Evolutionary conservation across 768 basidiomycete species (phyloP), one percentile per base, ranked within the genome.

Genomic region (Naganishia vaughanmartiniae): DNA sequence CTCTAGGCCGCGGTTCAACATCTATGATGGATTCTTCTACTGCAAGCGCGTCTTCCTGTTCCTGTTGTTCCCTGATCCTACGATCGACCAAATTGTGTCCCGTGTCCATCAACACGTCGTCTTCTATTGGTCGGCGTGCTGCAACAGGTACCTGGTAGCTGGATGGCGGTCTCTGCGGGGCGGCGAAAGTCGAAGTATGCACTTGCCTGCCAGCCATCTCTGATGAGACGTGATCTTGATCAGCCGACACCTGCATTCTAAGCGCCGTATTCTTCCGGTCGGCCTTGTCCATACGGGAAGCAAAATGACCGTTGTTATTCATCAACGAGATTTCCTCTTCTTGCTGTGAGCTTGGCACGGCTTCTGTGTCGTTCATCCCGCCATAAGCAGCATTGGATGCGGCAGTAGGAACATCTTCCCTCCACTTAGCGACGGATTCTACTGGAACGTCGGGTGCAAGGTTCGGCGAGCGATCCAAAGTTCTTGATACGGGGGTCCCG

Each of bases 361-460:
- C 33, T 15, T 33, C 33, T 19, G 10, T 24, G 34, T 58, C 33
- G 21, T 58, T 36, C 33, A 36, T 36, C 57, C 57, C 21, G n/a
- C n/a, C 48, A 24, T 24, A n/a, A 55, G 54, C 54, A 26, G 54
- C 54, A 55, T 55, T 26, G 6, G 39, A 12, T 2, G 1, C 42
- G 11, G n/a, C 60, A n/a, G n/a, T 11, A 6, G 60, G 60, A 30
- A 63, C 39, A n/a, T 63, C 60, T 45, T 63, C 60, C 12, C 60
- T 39, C 60, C 60, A 63, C 26, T 15, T 63, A 24, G 36, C 60
- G 26, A 63, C 60, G 15, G 60, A 45, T 45, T 46, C 60, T 15
- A 45, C 60, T 17, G 60, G 60, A 36, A 26, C 34, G 28, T 63
- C 42, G 21, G 39, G 39, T 10, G 2, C 39, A 11, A 63, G 60